Evolutionary conservation across 352 stramenopile genomes (phyloP).

Genomic region (Globisporangium polare): DNA sequence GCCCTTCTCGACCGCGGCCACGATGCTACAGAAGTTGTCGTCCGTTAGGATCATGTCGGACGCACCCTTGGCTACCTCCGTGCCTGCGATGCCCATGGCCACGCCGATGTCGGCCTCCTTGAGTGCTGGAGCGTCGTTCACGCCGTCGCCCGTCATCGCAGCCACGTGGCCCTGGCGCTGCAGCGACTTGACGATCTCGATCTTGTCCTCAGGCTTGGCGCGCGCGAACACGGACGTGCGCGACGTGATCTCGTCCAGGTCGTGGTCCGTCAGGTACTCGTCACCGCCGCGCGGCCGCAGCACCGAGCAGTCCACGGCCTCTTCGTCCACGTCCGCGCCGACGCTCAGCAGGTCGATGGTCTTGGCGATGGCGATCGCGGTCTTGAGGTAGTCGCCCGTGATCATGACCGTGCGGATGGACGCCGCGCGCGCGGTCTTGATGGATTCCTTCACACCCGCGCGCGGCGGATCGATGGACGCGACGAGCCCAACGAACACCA

Average conservation of each 20-base stretch:
- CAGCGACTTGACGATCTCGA: conserved; percentile 14
- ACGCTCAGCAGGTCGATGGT: conserved; percentile 76
- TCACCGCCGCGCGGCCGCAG: conserved; percentile 8
- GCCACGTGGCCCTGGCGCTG: conserved; percentile 14
- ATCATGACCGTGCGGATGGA: conserved; percentile 77
- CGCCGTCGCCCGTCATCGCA: conserved; percentile 98
- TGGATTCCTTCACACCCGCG: conserved; percentile 33
- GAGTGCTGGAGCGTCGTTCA: conserved; percentile 96
- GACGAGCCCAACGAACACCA: conserved; percentile 89
- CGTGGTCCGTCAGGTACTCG: conserved; percentile 11
- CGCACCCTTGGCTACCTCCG: conserved; percentile 97
- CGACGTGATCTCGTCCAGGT: conserved; percentile 15
- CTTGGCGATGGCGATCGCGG: conserved; percentile 85
- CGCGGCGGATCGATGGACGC: conserved; percentile 70
- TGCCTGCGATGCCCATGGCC: conserved; percentile 97
- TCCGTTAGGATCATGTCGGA: conserved; percentile 98
- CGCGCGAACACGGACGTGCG: conserved; percentile 8
- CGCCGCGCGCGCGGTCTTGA: conserved; percentile 24
- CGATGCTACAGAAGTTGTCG: conserved; percentile 98
- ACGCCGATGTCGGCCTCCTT: conserved; percentile 30
- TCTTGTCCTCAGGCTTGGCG: conserved; percentile 13
- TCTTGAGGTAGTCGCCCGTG: conserved; percentile 91
- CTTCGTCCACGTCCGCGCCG: conserved; percentile 12
- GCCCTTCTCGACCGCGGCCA: conserved; percentile 95
- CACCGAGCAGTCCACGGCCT: conserved; percentile 11